Percentiles rank a stretch among this genome's conserved stretches.
phyloP scores from a whole-genome alignment of 306 rosid species.

The Herpetospermum pedunculosum region DNA sequence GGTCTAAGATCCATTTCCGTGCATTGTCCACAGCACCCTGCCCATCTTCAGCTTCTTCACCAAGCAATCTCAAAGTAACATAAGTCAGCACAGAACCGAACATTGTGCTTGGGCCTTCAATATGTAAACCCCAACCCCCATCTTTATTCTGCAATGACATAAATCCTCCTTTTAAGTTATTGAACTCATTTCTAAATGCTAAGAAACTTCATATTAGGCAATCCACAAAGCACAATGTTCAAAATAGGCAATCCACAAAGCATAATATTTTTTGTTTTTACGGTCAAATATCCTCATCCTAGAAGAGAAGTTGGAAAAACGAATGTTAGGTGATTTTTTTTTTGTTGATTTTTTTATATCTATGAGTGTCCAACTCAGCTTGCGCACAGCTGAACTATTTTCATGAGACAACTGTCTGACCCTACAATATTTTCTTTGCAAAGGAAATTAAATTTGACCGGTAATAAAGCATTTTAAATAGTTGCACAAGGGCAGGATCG shows the following conservation, averaged over 20 bases:
- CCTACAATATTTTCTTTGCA: neutral
- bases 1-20: constrained; percentile 27
- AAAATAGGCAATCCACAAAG: neutral
- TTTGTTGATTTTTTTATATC: neutral
- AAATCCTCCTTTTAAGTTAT: neutral
- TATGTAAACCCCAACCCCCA: constrained; percentile 36
- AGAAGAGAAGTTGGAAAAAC: neutral
- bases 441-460: too few relatives aligned
- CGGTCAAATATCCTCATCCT: neutral
- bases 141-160: constrained; percentile 20
- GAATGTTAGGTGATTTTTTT: neutral
- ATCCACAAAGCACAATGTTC: neutral
- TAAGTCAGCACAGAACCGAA: constrained; percentile 20
- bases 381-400: neutral
- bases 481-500: too few relatives aligned
- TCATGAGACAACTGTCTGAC: neutral
- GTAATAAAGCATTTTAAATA: too few relatives aligned
- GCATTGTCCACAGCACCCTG: constrained; percentile 15
- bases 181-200: neutral
- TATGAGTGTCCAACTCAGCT: neutral
- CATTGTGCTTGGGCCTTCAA: constrained; percentile 31
- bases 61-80: constrained; percentile 25
- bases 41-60: constrained; percentile 25
- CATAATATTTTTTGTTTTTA: neutral
- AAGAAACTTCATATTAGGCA: neutral